A percentile compares a stretch with the other conserved stretches of the same genome.
These are phyloP conservation scores for Wickerhamomyces hampshirensis DNA, from an alignment of 805 yeast genomes.

Conservation along the genomic window DNA sequence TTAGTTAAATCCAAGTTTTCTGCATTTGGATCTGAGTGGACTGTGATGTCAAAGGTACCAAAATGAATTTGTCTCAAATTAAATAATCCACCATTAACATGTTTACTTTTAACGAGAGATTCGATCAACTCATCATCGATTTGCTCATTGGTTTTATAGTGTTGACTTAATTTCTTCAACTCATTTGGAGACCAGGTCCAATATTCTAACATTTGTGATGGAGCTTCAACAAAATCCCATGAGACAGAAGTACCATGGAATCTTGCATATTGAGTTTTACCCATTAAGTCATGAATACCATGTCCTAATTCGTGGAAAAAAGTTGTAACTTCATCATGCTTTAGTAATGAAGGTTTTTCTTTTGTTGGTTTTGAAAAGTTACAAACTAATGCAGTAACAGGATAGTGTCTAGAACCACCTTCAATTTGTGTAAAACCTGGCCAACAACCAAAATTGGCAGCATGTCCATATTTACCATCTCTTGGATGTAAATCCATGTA, in stretches of 20 bases:
- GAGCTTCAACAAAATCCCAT: conserved; percentile 88
- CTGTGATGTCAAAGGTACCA: conserved; percentile 69
- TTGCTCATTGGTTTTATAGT: conserved; percentile 53
- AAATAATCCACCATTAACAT: conserved; percentile 70
- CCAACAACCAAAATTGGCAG: conserved; percentile 71
- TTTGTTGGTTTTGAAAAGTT: conserved; percentile 74
- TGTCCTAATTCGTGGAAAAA: conserved; percentile 90
- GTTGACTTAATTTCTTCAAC: conserved; percentile 56
- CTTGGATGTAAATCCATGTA: conserved; percentile 83
- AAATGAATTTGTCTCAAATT: conserved; percentile 75
- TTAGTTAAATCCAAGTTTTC: conserved; percentile 41
- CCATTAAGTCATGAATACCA: conserved; percentile 76
- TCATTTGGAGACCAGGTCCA: conserved; percentile 78
- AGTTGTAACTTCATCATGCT: conserved; percentile 75
- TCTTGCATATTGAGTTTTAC: conserved; percentile 56
- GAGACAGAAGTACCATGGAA: conserved; percentile 74
- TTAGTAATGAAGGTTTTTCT: conserved; percentile 67
- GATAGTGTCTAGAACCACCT: conserved; percentile 49
- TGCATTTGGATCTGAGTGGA: conserved; percentile 41
- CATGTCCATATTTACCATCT: conserved; percentile 84
- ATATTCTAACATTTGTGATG: conserved; percentile 83
- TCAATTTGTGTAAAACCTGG: conserved; percentile 48
- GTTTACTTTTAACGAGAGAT: conserved; percentile 58
- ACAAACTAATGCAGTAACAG: conserved; percentile 77
- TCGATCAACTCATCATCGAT: conserved; percentile 54